Evolutionary conservation across 768 basidiomycete genomes (phyloP).

Genomic region (Macrocybe gigantea): DNA sequence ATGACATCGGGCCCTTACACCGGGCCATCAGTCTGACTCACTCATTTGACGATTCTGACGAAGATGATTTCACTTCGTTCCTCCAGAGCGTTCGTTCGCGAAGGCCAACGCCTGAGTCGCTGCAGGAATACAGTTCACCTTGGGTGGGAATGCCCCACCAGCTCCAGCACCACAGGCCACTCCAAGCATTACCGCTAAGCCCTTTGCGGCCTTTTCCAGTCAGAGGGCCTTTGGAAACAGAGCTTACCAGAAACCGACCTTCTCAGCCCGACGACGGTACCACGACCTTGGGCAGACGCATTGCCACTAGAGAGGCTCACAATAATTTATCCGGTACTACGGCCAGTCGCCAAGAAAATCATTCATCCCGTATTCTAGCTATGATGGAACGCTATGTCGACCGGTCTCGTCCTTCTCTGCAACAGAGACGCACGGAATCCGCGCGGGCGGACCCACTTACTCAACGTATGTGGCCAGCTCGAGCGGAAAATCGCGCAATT

Average conservation of each 20-base stretch:
- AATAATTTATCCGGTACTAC: too few species aligned
- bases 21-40: constrained; percentile 29
- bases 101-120: background rate
- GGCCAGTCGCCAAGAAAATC: too few species aligned
- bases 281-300: constrained; percentile 12
- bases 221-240: background rate
- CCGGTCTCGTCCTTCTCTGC: too few species aligned
- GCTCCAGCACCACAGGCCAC: constrained; percentile 7
- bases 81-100: background rate
- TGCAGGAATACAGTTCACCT: background rate
- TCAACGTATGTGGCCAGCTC: too few species aligned
- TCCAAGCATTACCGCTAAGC: background rate
- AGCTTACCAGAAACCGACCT: constrained; percentile 11
- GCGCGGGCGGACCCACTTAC: too few species aligned
- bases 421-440: too few species aligned
- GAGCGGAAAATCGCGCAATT: too few species aligned
- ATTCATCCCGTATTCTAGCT: too few species aligned
- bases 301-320: background rate
- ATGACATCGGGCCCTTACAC: constrained; percentile 34
- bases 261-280: constrained; percentile 16
- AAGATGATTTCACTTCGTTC: constrained; percentile 5
- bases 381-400: too few species aligned
- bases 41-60: constrained; percentile 1
- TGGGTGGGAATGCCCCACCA: constrained; percentile 3
- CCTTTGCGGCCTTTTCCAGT: background rate